Evolutionary conservation across 768 basidiomycete genomes (phyloP).

Genomic region (Phylloporus sp.): DNA sequence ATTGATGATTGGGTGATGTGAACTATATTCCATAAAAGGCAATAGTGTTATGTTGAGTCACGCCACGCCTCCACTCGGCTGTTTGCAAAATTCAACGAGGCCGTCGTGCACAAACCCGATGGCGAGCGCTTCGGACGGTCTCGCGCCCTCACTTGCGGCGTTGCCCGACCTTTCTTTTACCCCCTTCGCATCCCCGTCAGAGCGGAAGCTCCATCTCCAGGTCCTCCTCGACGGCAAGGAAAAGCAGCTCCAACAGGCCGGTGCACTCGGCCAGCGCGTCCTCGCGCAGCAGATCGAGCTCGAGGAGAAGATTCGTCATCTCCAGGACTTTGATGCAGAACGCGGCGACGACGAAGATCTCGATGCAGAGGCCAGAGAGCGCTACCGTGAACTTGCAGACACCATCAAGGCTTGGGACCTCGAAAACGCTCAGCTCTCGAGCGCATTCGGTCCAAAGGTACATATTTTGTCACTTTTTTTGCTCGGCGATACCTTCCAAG

Average conservation of each 20-base stretch:
- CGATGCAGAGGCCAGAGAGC: slow-evolving; percentile 63
- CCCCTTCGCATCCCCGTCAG: slow-evolving; percentile 47
- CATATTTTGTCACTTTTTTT: slow-evolving; percentile 20
- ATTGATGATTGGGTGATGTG: neutral
- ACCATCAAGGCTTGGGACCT: slow-evolving; percentile 73
- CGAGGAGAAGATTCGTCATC: slow-evolving; percentile 79
- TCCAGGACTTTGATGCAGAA: slow-evolving; percentile 68
- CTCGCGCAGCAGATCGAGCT: slow-evolving; percentile 92
- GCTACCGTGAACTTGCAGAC: slow-evolving; percentile 73
- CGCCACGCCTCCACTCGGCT: neutral
- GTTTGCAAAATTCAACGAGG: slow-evolving; percentile 11
- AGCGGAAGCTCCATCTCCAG: slow-evolving; percentile 61
- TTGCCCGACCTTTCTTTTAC: slow-evolving; percentile 42
- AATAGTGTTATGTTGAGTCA: neutral
- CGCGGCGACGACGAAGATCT: slow-evolving; percentile 61
- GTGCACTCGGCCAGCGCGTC: slow-evolving; percentile 89
- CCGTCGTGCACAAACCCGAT: slow-evolving; percentile 34
- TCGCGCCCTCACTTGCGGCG: slow-evolving; percentile 27
- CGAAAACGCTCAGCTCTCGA: slow-evolving; percentile 75
- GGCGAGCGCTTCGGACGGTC: slow-evolving; percentile 39
- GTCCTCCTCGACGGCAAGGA: slow-evolving; percentile 85
- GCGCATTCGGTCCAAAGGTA: slow-evolving; percentile 64
- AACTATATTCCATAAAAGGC: slow-evolving; percentile 1
- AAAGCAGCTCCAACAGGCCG: slow-evolving; percentile 87
- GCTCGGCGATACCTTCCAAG: neutral